Evolutionary conservation across 331 rosid species (phyloP).

Genomic region (Quercus lobata): DNA sequence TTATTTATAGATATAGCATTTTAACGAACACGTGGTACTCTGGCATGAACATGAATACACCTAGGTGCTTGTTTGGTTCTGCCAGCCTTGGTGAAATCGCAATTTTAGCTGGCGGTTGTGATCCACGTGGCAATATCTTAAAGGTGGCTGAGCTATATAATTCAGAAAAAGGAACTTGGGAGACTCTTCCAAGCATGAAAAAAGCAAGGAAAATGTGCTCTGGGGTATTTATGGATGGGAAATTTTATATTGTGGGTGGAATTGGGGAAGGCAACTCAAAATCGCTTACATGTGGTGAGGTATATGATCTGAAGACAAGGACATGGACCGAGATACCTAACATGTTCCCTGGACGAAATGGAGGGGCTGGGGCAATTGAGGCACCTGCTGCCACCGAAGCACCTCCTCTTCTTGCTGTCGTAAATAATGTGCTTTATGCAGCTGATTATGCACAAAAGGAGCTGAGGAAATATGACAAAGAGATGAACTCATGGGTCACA

Average conservation of each 20-base stretch:
- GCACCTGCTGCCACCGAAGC: slow-evolving; percentile 54
- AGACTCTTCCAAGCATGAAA: slow-evolving; percentile 53
- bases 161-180: slow-evolving; percentile 50
- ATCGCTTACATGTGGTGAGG: slow-evolving; percentile 57
- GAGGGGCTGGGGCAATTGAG: slow-evolving; percentile 40
- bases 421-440: slow-evolving; percentile 51
- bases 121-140: slow-evolving; percentile 41
- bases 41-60: slow-evolving; percentile 47
- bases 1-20: slow-evolving; percentile 53
- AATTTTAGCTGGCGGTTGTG: slow-evolving; percentile 71
- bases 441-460: slow-evolving; percentile 42
- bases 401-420: slow-evolving; percentile 81
- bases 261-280: slow-evolving; percentile 30
- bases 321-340: slow-evolving; percentile 55
- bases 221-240: slow-evolving; percentile 48
- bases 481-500: slow-evolving; percentile 35
- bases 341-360: slow-evolving; percentile 48
- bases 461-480: slow-evolving; percentile 45
- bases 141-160: slow-evolving; percentile 59
- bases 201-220: slow-evolving; percentile 61
- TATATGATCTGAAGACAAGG: slow-evolving; percentile 39
- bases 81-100: slow-evolving; percentile 59
- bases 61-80: slow-evolving; percentile 69
- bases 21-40: slow-evolving; percentile 53
- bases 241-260: slow-evolving; percentile 68